Evolutionary conservation across 768 basidiomycete species (phyloP).

Genomic region (Amanita rimosa): DNA sequence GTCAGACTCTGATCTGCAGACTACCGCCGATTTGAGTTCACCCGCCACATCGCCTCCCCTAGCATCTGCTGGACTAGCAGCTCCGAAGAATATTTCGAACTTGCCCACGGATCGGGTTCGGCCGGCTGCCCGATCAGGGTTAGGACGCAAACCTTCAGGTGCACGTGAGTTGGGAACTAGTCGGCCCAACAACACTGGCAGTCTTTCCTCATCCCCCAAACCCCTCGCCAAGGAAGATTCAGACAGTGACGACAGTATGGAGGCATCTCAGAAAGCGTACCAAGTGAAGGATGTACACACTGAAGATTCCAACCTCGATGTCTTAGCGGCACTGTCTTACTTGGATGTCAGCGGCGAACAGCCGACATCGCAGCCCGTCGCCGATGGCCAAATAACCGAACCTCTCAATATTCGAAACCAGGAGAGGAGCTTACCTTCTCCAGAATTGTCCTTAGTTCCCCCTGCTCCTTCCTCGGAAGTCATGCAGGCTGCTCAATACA

Average conservation of each 20-base stretch:
- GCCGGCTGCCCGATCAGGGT: slow-evolving; percentile 22
- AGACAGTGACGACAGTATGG: slow-evolving; percentile 14
- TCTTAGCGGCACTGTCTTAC: slow-evolving; percentile 69
- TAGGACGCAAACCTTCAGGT: slow-evolving; percentile 69
- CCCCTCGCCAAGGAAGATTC: slow-evolving; percentile 23
- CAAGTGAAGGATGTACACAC: slow-evolving; percentile 1
- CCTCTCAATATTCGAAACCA: slow-evolving; percentile 22
- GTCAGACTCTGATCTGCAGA: slow-evolving; percentile 1
- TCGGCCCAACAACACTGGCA: slow-evolving; percentile 28
- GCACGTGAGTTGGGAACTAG: slow-evolving; percentile 58
- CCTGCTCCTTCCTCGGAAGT: slow-evolving; percentile 14
- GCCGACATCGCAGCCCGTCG: slow-evolving; percentile 18
- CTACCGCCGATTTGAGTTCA: neutral
- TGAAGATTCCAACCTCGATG: slow-evolving; percentile 52
- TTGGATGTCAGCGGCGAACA: slow-evolving; percentile 43
- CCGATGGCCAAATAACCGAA: slow-evolving; percentile 20
- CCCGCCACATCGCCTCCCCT: neutral
- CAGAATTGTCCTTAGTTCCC: slow-evolving; percentile 5
- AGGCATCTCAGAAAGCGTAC: neutral
- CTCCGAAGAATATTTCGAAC: neutral
- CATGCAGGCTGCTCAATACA: slow-evolving; percentile 30
- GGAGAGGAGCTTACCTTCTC: slow-evolving; percentile 13
- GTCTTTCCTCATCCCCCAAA: slow-evolving; percentile 25
- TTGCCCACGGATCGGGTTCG: slow-evolving; percentile 16
- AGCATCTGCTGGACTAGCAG: neutral